These are phyloP conservation scores for Nothophytophthora sp. DNA, from an alignment of 352 stramenopile species.

Conservation along the genomic window DNA sequence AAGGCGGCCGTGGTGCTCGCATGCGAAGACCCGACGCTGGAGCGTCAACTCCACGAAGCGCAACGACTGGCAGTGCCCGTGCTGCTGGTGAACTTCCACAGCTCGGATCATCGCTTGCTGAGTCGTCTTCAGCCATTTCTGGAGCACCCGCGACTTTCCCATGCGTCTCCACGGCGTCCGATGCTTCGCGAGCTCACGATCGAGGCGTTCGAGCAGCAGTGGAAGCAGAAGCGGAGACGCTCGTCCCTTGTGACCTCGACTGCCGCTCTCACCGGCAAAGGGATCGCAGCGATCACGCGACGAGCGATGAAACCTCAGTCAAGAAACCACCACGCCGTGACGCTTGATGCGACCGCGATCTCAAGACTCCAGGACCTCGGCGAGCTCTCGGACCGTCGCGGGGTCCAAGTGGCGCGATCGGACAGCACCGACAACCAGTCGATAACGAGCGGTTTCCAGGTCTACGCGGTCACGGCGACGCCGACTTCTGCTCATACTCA, in stretches of 20 bases:
- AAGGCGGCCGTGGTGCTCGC: constrained; percentile 33
- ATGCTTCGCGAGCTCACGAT: constrained; percentile 20
- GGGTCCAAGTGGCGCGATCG: background rate
- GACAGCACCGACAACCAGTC: background rate
- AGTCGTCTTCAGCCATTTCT: constrained; percentile 22
- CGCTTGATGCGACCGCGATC: constrained; percentile 5
- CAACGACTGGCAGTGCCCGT: constrained; percentile 25
- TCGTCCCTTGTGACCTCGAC: constrained; percentile 8
- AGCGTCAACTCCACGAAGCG: constrained; percentile 30
- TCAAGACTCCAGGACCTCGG: background rate
- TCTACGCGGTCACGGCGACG: constrained; percentile 41
- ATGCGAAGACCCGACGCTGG: constrained; percentile 27
- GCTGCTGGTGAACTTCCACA: constrained; percentile 41
- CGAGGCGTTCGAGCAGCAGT: constrained; percentile 23
- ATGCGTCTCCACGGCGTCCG: constrained; percentile 12
- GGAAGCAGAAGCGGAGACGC: constrained; percentile 13
- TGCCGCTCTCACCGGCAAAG: background rate
- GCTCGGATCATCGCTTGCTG: constrained; percentile 9
- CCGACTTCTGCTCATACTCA: constrained; percentile 9
- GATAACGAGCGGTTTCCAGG: constrained; percentile 31
- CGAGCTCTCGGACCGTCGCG: background rate
- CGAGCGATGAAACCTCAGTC: constrained; percentile 3
- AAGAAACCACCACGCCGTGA: background rate
- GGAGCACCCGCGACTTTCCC: constrained; percentile 4
- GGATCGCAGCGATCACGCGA: constrained; percentile 1